Conservation (phyloP, 164 flowering plant species). For the Amborella trichopoda region DNA sequence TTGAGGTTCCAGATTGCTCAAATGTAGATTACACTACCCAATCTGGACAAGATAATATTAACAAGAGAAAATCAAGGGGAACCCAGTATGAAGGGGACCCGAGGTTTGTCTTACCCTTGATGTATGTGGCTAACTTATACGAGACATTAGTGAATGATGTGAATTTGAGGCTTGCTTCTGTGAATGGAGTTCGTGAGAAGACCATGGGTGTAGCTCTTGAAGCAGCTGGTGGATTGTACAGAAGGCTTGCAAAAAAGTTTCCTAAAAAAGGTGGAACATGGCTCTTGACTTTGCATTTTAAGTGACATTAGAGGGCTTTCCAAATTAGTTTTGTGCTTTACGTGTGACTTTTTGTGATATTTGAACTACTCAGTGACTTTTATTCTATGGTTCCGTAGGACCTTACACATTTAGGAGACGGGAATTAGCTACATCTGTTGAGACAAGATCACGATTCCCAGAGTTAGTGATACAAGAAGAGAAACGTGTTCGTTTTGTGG, state of each 20-base stretch:
- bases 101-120: slow-evolving; percentile 78
- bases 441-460: slow-evolving; percentile 91
- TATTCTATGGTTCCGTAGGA: slow-evolving; percentile 45
- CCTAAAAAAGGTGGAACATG: slow-evolving; percentile 66
- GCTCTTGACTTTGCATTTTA: background rate
- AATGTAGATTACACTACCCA: slow-evolving; percentile 41
- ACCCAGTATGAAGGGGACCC: slow-evolving; percentile 85
- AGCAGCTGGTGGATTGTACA: slow-evolving; percentile 96
- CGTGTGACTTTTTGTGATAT: background rate
- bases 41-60: slow-evolving; percentile 49
- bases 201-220: slow-evolving; percentile 96
- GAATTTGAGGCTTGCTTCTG: slow-evolving; percentile 62
- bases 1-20: slow-evolving; percentile 40
- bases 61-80: slow-evolving; percentile 65
- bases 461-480: slow-evolving; percentile 95
- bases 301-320: background rate
- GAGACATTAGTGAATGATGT: slow-evolving; percentile 74
- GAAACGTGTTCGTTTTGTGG: slow-evolving; percentile 97
- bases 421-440: slow-evolving; percentile 93
- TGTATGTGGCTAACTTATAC: slow-evolving; percentile 96
- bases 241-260: slow-evolving; percentile 78
- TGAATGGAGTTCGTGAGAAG: slow-evolving; percentile 82
- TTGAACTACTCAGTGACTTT: too few species aligned
- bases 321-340: background rate
- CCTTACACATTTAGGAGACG: slow-evolving; percentile 62